Evolutionary conservation across 805 yeast genomes (phyloP), one percentile per base, ranked within the genome.

Genomic region (Wickerhamiella vanderwaltii): DNA sequence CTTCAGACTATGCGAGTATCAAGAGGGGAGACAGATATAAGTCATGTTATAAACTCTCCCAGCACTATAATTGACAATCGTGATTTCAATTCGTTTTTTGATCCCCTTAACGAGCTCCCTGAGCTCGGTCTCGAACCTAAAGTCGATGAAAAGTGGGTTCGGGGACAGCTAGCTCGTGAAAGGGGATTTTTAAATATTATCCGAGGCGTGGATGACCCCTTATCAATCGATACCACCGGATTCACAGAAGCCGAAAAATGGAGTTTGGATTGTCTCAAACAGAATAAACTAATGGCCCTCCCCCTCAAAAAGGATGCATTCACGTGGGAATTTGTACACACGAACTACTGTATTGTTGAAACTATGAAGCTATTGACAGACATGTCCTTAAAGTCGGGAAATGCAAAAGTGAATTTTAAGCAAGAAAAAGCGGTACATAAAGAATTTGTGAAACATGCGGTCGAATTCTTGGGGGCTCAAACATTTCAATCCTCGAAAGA

Each of bases 51-150:
- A n/a, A 26, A 45, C 34, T 26, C 43, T 9, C 30, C 44, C 18
- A 29, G 29, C 19, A 43, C 35, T 19, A 39, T 53, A 16, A 42
- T 29, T 17, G 88, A 82, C 53, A 78, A 77, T 49, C 66, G 88
- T 43, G 91, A 82, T 51, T 57, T 62, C 42, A 61, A 57, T 5
- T 68, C 73, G 6, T 51, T 76, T 37, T 75, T 35, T 18, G 46
- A 46, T 25, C 48, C 46, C 11, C 29, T 15, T 18, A 18, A 23
- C 12, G 38, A 34, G 35, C 15, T 19, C 7, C 31, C 13, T 15
- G 11, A 13, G 11, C 15, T 39, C n/a, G 41, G 34, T 13, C 20
- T 38, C 2, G 52, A 49, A 2, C 52, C 52, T 3, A 19, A n/a
- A 2, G 49, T 35, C 11, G 42, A 37, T 3, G 13, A 17, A 1